A percentile compares a stretch with the other conserved stretches of the same genome.
These are phyloP conservation scores for Coemansia sp. DNA, from an alignment of 192 early-diverging fungal genomes.

Conservation along the genomic window DNA sequence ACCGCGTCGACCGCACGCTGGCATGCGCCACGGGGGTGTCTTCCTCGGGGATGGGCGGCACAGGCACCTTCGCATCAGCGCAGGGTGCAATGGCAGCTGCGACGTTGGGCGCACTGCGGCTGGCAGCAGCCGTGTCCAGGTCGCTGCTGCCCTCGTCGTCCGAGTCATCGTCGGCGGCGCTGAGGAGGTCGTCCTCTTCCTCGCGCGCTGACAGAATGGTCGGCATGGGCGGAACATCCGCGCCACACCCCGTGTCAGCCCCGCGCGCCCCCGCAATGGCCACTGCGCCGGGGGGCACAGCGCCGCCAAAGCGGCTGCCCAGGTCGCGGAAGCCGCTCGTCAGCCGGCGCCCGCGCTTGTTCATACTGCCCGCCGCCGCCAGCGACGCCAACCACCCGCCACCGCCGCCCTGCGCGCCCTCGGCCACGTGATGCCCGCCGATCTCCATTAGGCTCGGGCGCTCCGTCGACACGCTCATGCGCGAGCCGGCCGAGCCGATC, in stretches of 20 bases:
- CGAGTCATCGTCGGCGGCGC: not conserved
- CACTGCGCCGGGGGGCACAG: slow-evolving; percentile 2
- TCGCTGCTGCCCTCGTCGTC: not conserved
- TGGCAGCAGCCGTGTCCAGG: not conserved
- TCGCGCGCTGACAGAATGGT: slow-evolving; percentile 31
- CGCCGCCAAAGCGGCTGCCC: slow-evolving; percentile 4
- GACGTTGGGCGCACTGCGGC: slow-evolving; percentile 1
- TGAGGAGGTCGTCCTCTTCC: not conserved
- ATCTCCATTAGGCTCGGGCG: slow-evolving; percentile 50
- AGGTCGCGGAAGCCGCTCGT: slow-evolving; percentile 21
- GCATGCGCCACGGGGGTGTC: not conserved
- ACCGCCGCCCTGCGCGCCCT: not conserved
- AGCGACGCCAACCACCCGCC: slow-evolving; percentile 34
- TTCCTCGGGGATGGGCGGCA: not conserved
- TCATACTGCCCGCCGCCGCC: not conserved
- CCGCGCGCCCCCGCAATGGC: slow-evolving; percentile 2
- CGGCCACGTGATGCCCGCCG: not conserved
- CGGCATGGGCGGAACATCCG: slow-evolving; percentile 16
- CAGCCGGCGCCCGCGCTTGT: slow-evolving; percentile 22
- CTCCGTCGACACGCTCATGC: slow-evolving; percentile 53
- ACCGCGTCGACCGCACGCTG: slow-evolving; percentile 6
- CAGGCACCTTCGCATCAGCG: not conserved
- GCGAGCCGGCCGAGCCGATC: slow-evolving; percentile 10
- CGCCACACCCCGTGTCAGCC: not conserved
- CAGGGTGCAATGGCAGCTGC: not conserved